Evolutionary conservation across 257 asterid genomes (phyloP).

Genomic region (Haberlea rhodopensis): DNA sequence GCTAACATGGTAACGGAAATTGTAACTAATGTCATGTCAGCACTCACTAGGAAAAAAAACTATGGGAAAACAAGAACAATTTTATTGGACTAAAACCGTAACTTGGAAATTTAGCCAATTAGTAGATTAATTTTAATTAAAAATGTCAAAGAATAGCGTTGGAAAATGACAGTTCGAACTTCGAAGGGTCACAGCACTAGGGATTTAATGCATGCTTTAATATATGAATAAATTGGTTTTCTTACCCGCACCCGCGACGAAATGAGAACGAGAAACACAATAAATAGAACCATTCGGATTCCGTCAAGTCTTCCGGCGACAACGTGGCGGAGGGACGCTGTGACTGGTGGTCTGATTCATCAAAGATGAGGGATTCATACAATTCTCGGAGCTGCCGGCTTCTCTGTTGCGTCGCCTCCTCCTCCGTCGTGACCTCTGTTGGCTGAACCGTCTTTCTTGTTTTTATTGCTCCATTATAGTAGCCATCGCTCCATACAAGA

Average conservation of each 20-base stretch:
- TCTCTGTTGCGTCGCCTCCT: conserved; percentile 67
- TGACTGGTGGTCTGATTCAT: conserved; percentile 34
- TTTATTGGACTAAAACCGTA: too few relatives aligned
- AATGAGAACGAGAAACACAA: conserved; percentile 84
- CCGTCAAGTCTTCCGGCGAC: conserved; percentile 91
- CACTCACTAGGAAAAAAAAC: too few relatives aligned
- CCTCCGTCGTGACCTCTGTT: conserved; percentile 60
- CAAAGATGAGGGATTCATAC: conserved; percentile 56
- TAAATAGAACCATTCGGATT: conserved; percentile 86
- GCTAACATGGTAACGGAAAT: too few relatives aligned
- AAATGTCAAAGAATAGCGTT: too few relatives aligned
- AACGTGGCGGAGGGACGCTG: conserved; percentile 67
- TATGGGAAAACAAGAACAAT: too few relatives aligned
- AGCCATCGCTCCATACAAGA: conserved; percentile 75
- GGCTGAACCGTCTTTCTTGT: conserved; percentile 77
- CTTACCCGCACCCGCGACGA: conserved; percentile 64
- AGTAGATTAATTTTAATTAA: too few relatives aligned
- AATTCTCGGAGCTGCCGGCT: conserved; percentile 72
- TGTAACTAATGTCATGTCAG: too few relatives aligned
- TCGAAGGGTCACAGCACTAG: too few relatives aligned
- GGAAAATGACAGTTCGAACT: too few relatives aligned
- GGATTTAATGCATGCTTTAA: too few relatives aligned
- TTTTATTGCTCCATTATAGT: conserved; percentile 83
- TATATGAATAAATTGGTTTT: too few relatives aligned
- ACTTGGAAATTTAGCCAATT: too few relatives aligned